Base-by-base conservation (phyloP, 139 green algal genomes). In the Volvox reticuliferus region DNA sequence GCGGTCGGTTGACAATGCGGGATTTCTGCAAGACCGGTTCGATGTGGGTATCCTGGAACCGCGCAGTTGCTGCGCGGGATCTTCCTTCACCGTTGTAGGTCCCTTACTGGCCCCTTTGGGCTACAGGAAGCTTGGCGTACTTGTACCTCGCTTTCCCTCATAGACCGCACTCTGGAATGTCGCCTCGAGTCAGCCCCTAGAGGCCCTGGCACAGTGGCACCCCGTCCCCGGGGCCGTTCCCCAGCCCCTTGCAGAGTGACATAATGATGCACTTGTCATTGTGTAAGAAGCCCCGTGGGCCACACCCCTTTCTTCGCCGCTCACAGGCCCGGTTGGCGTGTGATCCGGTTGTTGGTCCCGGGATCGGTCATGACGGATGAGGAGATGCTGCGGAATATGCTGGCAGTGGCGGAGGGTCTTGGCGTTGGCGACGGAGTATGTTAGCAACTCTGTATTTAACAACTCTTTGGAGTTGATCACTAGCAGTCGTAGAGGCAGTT, bases 311-410 rank as follows among this genome's bases (percentile, higher is more conserved):
- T 9, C 44, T 55, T 55, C 9, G 44, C 44, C 55, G 12, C 55
- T 30, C 81, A 21, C 85, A 90, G 86, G 73, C 86, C 71, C 86
- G 86, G 86, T 44, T 90, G 86, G 86, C 73, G 71, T 1, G 26
- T 83, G 12, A 83, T 90, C 1, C 73, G 86, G 50, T 75, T 90
- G 86, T 55, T 90, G 73, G 44, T 32, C 17, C 86, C 30, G 2
- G 86, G 50, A 14, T 68, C 32, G 71, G 44, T 89, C 36, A 55
- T 82, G 69, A 18, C 24, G 36, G 85, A 89, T 12, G 50, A 65
- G 73, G 30, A 83, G 71, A 62, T 90, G 50, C 30, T 90, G 79
- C 79, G 50, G 19, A 50, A 67, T 55, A 37, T 81, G 75, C 30
- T 81, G 75, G 30, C 19, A 35, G 75, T 55, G 30, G 75, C 55